Evolutionary conservation across 108 stramenopile genomes (phyloP).

Genomic region (Conticribra guillardii): DNA sequence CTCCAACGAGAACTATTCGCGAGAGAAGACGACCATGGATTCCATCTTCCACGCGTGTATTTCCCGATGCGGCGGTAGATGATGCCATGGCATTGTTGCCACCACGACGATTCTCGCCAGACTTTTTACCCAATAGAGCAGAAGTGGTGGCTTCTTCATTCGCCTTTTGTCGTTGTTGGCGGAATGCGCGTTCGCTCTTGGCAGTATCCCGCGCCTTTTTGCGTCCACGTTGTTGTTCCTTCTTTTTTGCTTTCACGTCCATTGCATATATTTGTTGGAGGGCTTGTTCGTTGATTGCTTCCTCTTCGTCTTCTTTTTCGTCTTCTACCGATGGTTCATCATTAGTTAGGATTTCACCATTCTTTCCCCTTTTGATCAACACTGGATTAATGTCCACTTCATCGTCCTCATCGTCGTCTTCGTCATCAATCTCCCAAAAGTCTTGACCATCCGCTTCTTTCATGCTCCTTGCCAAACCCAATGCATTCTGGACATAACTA

Average conservation of each 20-base stretch:
- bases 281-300: conserved; percentile 32
- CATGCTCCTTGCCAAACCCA: conserved; percentile 57
- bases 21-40: conserved; percentile 85
- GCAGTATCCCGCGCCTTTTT: conserved; percentile 68
- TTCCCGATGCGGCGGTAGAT: conserved; percentile 15
- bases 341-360: no score
- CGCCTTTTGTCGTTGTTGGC: conserved; percentile 66
- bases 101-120: background rate
- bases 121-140: conserved; percentile 37
- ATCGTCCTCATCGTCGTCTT: conserved; percentile 17
- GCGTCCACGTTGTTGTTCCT: conserved; percentile 77
- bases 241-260: conserved; percentile 69
- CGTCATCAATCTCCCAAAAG: conserved; percentile 60
- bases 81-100: conserved; percentile 6
- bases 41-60: conserved; percentile 68
- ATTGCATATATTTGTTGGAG: conserved; percentile 47
- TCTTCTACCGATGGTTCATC: conserved; percentile 1
- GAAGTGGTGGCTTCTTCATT: conserved; percentile 39
- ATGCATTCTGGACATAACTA: conserved; percentile 62
- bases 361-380: conserved; percentile 25
- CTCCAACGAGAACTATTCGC: conserved; percentile 86
- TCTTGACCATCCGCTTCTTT: conserved; percentile 38
- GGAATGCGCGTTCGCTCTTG: conserved; percentile 68
- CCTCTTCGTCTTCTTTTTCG: background rate
- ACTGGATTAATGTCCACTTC: conserved; percentile 20